Percentiles rank a stretch among this genome's conserved stretches.
Evolutionary conservation across 352 stramenopile genomes (phyloP).

Genomic region (Phytophthora pini): DNA sequence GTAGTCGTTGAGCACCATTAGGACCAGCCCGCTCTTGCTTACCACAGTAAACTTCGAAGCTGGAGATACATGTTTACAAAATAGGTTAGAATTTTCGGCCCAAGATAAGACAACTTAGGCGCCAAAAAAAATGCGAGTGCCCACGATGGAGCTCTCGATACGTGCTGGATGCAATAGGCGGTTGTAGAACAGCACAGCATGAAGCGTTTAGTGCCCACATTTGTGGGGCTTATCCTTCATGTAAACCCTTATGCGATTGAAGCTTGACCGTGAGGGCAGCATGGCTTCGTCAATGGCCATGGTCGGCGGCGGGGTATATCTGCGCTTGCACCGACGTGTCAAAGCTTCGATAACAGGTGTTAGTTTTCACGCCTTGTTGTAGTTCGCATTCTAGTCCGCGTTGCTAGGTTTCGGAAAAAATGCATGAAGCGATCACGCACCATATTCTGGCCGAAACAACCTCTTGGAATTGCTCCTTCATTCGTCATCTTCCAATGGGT

Average conservation of each 20-base stretch:
- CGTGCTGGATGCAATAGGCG: slow-evolving; percentile 20
- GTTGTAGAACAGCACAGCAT: slow-evolving; percentile 9
- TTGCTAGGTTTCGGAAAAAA: slow-evolving; percentile 13
- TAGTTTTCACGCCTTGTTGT: slow-evolving; percentile 9
- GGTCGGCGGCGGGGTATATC: slow-evolving; percentile 2
- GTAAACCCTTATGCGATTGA: slow-evolving; percentile 19
- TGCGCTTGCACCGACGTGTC: neutral
- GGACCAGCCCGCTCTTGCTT: neutral
- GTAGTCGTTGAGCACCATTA: neutral
- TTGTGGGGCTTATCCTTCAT: slow-evolving; percentile 8
- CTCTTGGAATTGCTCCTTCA: slow-evolving; percentile 14
- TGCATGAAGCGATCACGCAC: slow-evolving; percentile 16
- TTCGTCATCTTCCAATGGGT: slow-evolving; percentile 8
- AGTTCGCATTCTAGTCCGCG: neutral
- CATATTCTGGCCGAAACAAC: slow-evolving; percentile 19
- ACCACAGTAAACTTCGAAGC: slow-evolving; percentile 12
- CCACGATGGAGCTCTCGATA: neutral
- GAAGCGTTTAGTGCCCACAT: slow-evolving; percentile 24
- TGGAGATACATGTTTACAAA: neutral
- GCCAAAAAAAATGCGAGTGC: slow-evolving; percentile 5
- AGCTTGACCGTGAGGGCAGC: slow-evolving; percentile 7
- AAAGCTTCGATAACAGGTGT: neutral
- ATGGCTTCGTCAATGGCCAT: slow-evolving; percentile 18
- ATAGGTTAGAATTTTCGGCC: neutral
- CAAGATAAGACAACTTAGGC: slow-evolving; percentile 5